Evolutionary conservation across 331 rosid genomes (phyloP).

Genomic region (Malus hybrid): DNA sequence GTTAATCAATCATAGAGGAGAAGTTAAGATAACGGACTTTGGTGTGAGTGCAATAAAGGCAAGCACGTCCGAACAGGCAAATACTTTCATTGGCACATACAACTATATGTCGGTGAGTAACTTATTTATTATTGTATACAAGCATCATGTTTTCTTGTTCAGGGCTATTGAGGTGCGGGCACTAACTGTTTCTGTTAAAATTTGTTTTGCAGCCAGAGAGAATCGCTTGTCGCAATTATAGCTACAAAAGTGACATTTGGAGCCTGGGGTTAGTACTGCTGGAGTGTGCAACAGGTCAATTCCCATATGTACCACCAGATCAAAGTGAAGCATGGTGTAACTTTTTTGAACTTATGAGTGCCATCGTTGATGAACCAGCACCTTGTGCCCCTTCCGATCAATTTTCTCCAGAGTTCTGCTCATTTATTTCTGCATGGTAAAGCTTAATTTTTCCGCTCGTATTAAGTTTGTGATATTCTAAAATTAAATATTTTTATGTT

Average conservation of each 20-base stretch:
- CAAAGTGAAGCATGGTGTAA: slow-evolving; percentile 59
- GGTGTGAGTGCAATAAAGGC: slow-evolving; percentile 93
- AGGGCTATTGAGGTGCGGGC: background rate
- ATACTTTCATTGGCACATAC: slow-evolving; percentile 84
- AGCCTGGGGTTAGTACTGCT: slow-evolving; percentile 87
- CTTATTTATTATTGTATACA: background rate
- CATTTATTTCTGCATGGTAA: slow-evolving; percentile 91
- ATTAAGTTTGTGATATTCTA: background rate
- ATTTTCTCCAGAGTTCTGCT: slow-evolving; percentile 77
- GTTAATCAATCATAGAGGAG: slow-evolving; percentile 85
- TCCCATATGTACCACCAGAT: slow-evolving; percentile 82
- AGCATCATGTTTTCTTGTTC: slow-evolving; percentile 2
- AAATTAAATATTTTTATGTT: background rate
- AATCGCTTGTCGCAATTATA: slow-evolving; percentile 62
- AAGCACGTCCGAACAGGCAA: slow-evolving; percentile 86
- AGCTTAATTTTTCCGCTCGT: slow-evolving; percentile 8
- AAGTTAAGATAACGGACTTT: slow-evolving; percentile 94
- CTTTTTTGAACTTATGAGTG: slow-evolving; percentile 71
- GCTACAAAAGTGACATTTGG: slow-evolving; percentile 94
- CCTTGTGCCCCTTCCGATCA: slow-evolving; percentile 74
- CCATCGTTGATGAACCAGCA: slow-evolving; percentile 68
- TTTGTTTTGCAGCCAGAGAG: slow-evolving; percentile 85
- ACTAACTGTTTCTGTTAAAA: slow-evolving; percentile 14
- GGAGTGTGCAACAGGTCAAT: slow-evolving; percentile 84
- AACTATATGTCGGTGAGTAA: slow-evolving; percentile 95